Evolutionary conservation across 306 rosid genomes (phyloP).

Genomic region (Inga oerstediana): DNA sequence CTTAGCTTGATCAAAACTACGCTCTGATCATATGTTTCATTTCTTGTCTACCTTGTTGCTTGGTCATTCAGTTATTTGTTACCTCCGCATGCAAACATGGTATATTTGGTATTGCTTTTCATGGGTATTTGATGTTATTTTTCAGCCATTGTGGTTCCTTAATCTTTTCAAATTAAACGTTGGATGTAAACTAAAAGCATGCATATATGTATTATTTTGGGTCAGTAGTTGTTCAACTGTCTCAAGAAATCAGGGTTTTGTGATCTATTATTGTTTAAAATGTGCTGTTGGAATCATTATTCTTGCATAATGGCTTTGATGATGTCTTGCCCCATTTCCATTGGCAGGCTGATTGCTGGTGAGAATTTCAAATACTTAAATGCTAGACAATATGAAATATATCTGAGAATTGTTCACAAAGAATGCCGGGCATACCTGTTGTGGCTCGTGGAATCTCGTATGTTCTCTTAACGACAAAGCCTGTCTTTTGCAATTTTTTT

Average conservation of each 20-base stretch:
- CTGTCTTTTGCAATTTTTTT: neutral
- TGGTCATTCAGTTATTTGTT: neutral
- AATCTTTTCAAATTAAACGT: neutral
- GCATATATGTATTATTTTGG: neutral
- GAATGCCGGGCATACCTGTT: conserved; percentile 51
- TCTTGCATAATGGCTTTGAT: conserved; percentile 22
- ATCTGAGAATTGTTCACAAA: conserved; percentile 30
- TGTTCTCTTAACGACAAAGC: conserved; percentile 30
- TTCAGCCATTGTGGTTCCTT: conserved; percentile 5
- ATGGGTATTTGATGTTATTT: conserved; percentile 12
- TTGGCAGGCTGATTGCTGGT: conserved; percentile 38
- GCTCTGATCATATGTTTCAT: neutral
- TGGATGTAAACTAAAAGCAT: conserved; percentile 17
- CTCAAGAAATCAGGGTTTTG: neutral
- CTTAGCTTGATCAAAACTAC: neutral
- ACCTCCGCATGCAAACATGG: neutral
- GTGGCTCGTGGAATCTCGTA: conserved; percentile 49
- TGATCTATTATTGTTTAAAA: conserved; percentile 11
- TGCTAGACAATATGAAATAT: conserved; percentile 28
- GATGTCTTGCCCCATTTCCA: conserved; percentile 24
- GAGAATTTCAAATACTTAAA: conserved; percentile 8
- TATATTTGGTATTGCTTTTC: conserved; percentile 4
- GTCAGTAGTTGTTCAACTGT: neutral
- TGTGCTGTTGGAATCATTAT: conserved; percentile 14
- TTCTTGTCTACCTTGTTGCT: neutral